phyloP scores from a whole-genome alignment of 805 yeast species.

The Cyberlindnera japonica region DNA sequence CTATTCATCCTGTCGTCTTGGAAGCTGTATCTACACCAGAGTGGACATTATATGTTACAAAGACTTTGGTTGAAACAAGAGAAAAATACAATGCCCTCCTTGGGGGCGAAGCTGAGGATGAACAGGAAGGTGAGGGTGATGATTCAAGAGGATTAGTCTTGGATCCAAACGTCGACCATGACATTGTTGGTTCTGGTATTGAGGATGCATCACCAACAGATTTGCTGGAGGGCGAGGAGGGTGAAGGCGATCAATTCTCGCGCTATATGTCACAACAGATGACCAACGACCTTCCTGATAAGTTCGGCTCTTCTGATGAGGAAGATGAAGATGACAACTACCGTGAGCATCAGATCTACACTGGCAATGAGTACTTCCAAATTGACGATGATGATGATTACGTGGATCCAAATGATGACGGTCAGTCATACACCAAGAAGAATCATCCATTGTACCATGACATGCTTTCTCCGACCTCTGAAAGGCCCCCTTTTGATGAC shows the following conservation, averaged over 20 bases:
- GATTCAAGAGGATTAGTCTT: constrained; percentile 22
- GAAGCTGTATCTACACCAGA: constrained; percentile 39
- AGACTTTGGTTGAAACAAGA: constrained; percentile 80
- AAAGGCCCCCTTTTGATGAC: constrained; percentile 23
- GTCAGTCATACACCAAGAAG: constrained; percentile 63
- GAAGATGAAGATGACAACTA: constrained; percentile 26
- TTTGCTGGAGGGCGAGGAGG: constrained; percentile 19
- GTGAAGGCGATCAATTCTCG: constrained; percentile 27
- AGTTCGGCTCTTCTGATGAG: constrained; percentile 54
- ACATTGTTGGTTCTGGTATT: constrained; percentile 28
- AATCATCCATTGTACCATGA: constrained; percentile 53
- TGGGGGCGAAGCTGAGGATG: constrained; percentile 58
- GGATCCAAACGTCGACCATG: constrained; percentile 37
- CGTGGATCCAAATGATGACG: constrained; percentile 79
- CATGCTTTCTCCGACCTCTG: constrained; percentile 28
- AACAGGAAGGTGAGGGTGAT: constrained; percentile 32
- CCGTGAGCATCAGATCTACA: constrained; percentile 11
- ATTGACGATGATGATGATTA: constrained; percentile 60
- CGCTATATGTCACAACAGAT: constrained; percentile 74
- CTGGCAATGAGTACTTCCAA: constrained; percentile 14
- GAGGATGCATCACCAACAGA: constrained; percentile 15
- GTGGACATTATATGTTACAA: constrained; percentile 83
- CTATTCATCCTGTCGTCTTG: constrained; percentile 31
- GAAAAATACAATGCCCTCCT: constrained; percentile 91
- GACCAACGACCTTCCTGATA: constrained; percentile 52